A percentile compares a stretch with the other conserved stretches of the same genome.
These are phyloP conservation scores for Ceratobasidium sp. DNA, from an alignment of 1,284 basidiomycete genomes.

Conservation along the genomic window DNA sequence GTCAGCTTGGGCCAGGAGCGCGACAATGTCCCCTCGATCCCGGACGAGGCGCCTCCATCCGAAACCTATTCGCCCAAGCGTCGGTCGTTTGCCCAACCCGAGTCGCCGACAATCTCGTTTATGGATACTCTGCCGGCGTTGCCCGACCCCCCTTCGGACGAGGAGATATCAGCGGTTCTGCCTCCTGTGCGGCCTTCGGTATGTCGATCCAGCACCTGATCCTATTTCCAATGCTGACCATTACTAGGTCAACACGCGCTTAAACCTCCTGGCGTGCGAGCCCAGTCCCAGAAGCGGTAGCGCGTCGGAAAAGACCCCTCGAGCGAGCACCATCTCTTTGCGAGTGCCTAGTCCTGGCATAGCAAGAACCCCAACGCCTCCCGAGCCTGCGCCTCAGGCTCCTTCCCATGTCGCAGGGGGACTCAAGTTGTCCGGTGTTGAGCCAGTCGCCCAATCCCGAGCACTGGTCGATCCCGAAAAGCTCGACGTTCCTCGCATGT, in stretches of 20 bases:
- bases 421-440: not conserved
- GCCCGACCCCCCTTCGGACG: conserved; percentile 33
- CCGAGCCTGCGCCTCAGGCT: not conserved
- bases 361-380: conserved; percentile 3
- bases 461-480: not conserved
- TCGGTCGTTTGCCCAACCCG: conserved; percentile 8
- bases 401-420: too few relatives aligned
- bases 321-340: conserved; percentile 9
- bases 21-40: too few relatives aligned
- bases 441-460: not conserved
- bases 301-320: conserved; percentile 16
- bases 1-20: too few relatives aligned
- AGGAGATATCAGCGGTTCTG: not conserved
- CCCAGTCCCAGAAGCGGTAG: conserved; percentile 10
- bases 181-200: conserved; percentile 4
- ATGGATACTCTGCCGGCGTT: conserved; percentile 29
- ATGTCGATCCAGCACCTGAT: not conserved
- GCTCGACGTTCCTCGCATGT: not conserved
- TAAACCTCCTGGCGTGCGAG: conserved; percentile 8
- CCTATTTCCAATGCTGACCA: not conserved
- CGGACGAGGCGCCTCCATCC: too few relatives aligned
- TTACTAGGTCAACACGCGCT: conserved; percentile 9
- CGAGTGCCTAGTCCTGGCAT: not conserved
- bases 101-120: conserved; percentile 32
- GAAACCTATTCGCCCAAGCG: not conserved